Base-by-base conservation (phyloP, 805 yeast genomes). In the Martiniozyma abietophila region DNA sequence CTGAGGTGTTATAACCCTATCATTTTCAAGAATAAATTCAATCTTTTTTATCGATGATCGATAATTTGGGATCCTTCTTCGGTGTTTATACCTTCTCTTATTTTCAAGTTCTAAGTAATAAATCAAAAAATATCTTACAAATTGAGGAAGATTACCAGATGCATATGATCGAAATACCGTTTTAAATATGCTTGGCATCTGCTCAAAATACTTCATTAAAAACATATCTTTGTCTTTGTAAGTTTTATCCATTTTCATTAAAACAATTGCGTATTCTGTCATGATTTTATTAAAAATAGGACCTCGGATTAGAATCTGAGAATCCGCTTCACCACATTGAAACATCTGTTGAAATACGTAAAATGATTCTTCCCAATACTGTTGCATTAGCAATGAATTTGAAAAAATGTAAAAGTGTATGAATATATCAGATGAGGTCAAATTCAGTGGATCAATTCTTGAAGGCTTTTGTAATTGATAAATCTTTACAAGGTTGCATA, bases 361-460 rank as follows among this genome's bases (percentile, higher is more conserved):
- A 32, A 47, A 41, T 2, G 57, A 48, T n/a, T 40, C 39, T 11
- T n/a, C 10, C 27, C 43, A 48, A 3, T 34, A n/a, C 6, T 34
- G 28, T 11, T 32, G 16, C 27, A 45, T 39, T 19, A 46, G 41
- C n/a, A 49, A 33, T 1, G 56, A 38, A 17, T 36, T 40, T 11
- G 44, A 41, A 6, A 50, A 7, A 2, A 34, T 22, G 19, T 40
- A 43, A 31, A 46, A 50, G 27, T 50, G 48, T 1, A 22, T 17
- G 5, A 44, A 39, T 4, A 54, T 17, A 16, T 36, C 27, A 7
- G 23, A 14, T 20, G 33, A 39, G 4, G 31, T 26, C 8, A 49
- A 14, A 2, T 35, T 14, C 11, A 26, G 22, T 0, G 44, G 25
- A 34, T 49, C 50, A 25, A 54, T 42, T 7, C 29, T 30, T 14